phyloP scores from a whole-genome alignment of 768 basidiomycete genomes.

The Leccinum variicolor region DNA sequence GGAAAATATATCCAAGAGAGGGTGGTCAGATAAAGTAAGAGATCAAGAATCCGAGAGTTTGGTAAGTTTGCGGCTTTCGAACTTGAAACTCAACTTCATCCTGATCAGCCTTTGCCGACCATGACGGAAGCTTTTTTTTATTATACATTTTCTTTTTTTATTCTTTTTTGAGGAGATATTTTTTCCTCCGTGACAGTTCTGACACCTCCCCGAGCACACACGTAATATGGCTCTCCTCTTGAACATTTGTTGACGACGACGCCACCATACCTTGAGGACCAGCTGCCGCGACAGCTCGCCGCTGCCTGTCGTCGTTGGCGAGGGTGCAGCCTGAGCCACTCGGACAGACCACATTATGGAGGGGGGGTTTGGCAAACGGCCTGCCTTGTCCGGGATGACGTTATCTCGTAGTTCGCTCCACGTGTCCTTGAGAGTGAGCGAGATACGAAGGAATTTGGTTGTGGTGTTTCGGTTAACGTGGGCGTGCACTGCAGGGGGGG shows the following conservation, averaged over 20 bases:
- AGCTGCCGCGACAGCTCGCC: not conserved
- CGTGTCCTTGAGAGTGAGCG: slow-evolving; percentile 9
- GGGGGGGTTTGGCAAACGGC: not conserved
- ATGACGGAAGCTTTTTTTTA: slow-evolving; percentile 24
- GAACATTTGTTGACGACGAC: not conserved
- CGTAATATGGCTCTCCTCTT: slow-evolving; percentile 21
- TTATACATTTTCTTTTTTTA: not conserved
- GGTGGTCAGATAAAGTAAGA: slow-evolving; percentile 28
- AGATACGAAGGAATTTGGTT: slow-evolving; percentile 3
- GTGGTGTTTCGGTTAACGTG: slow-evolving; percentile 21
- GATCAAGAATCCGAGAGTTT: slow-evolving; percentile 21
- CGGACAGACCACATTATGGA: not conserved
- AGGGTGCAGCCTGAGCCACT: not conserved
- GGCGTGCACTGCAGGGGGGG: not conserved
- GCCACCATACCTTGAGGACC: slow-evolving; percentile 2
- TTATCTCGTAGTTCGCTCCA: slow-evolving; percentile 14
- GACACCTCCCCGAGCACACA: slow-evolving; percentile 7
- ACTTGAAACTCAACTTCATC: slow-evolving; percentile 33
- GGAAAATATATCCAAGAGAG: slow-evolving; percentile 27
- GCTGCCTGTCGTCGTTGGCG: not conserved
- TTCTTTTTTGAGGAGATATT: slow-evolving; percentile 7
- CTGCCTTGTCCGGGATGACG: slow-evolving; percentile 9
- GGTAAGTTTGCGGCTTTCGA: slow-evolving; percentile 31
- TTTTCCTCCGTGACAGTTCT: slow-evolving; percentile 26
- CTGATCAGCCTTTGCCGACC: slow-evolving; percentile 30